Conservation (phyloP, 768 basidiomycete species). For the Podaxis carcinomalis region DNA sequence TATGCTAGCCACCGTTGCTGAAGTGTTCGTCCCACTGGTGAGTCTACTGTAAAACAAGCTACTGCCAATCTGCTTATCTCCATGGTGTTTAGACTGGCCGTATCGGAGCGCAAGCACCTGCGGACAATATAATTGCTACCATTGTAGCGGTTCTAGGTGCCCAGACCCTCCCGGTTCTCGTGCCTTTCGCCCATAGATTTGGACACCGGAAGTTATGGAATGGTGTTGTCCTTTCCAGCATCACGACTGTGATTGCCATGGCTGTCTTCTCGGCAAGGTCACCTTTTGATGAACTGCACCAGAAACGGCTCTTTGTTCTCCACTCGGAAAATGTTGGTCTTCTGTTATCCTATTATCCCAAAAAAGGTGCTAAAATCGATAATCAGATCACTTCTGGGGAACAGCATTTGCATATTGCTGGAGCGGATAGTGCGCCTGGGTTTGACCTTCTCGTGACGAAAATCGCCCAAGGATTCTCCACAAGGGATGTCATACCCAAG, state of each 20-base stretch:
- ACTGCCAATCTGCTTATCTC: neutral
- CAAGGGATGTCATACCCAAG: constrained; percentile 30
- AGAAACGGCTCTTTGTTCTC: constrained; percentile 80
- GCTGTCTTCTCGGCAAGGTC: constrained; percentile 54
- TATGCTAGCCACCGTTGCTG: constrained; percentile 56
- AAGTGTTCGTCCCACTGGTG: constrained; percentile 90
- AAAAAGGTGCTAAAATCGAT: neutral
- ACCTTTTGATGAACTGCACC: constrained; percentile 83
- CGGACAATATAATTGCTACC: constrained; percentile 84
- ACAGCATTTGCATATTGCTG: constrained; percentile 74
- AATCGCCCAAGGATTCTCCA: constrained; percentile 61
- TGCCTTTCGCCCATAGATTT: constrained; percentile 77
- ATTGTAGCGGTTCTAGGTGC: constrained; percentile 59
- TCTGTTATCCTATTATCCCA: neutral
- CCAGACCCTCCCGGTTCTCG: constrained; percentile 51
- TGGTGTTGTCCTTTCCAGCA: constrained; percentile 40
- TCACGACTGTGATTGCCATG: constrained; percentile 46
- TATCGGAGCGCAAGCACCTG: constrained; percentile 76
- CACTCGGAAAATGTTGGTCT: constrained; percentile 81
- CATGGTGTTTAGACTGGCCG: constrained; percentile 64
- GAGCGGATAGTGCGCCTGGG: constrained; percentile 80
- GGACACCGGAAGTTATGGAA: constrained; percentile 31
- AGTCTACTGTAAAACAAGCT: constrained; percentile 16
- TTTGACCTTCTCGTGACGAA: constrained; percentile 56
- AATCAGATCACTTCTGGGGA: constrained; percentile 65